These are phyloP conservation scores for Neopestalotiopsis clavispora DNA, from an alignment of 2,329 filamentous ascomycete species.

Conservation along the genomic window DNA sequence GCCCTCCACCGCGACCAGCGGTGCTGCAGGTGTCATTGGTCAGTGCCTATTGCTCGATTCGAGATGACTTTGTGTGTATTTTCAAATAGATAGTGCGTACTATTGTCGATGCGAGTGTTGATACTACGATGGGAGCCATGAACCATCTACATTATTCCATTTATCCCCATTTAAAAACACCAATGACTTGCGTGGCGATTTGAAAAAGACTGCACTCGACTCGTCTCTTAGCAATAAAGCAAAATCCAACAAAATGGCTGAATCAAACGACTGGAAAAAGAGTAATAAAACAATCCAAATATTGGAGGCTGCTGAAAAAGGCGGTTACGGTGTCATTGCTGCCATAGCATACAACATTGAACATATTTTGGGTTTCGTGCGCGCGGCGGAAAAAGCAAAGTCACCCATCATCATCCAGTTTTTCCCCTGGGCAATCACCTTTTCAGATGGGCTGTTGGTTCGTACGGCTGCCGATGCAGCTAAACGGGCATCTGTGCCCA, in stretches of 20 bases:
- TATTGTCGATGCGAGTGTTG: too few relatives aligned
- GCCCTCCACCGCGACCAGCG: too few relatives aligned
- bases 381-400: conserved; percentile 55
- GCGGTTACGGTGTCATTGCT: conserved; percentile 59
- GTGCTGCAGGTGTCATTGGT: too few relatives aligned
- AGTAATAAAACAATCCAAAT: conserved; percentile 51
- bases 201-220: too few relatives aligned
- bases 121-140: too few relatives aligned
- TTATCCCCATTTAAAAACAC: too few relatives aligned
- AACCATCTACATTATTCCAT: too few relatives aligned
- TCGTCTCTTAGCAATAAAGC: too few relatives aligned
- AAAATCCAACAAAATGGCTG: not conserved
- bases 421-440: conserved; percentile 73
- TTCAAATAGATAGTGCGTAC: too few relatives aligned
- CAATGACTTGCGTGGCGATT: too few relatives aligned
- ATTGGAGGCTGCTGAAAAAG: conserved; percentile 55
- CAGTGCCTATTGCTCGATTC: too few relatives aligned
- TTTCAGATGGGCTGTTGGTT: conserved; percentile 58
- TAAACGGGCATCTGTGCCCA: conserved; percentile 58
- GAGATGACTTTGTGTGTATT: too few relatives aligned
- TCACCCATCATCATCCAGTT: conserved; percentile 70
- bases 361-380: conserved; percentile 58
- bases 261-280: conserved; percentile 25
- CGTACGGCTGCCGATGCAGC: conserved; percentile 62
- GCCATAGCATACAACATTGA: conserved; percentile 71